These are phyloP conservation scores for Przewalskia tangutica DNA, from an alignment of 257 asterid genomes.

Conservation along the genomic window DNA sequence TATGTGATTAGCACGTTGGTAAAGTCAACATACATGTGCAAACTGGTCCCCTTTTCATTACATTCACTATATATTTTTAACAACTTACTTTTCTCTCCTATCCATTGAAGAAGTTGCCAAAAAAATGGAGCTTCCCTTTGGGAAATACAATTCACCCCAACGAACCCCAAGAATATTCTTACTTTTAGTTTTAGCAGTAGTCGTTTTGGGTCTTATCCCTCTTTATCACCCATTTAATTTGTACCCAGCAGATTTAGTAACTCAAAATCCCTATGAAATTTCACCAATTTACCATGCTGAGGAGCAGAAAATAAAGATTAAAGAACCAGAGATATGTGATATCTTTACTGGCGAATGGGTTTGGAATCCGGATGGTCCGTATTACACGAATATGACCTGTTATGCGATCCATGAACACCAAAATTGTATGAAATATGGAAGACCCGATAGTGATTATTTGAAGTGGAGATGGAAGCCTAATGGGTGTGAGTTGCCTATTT, in stretches of 20 bases:
- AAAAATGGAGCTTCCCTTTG: slow-evolving; percentile 25
- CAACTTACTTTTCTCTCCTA: not conserved
- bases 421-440: slow-evolving; percentile 24
- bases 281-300: not conserved
- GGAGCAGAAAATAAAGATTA: slow-evolving; percentile 4
- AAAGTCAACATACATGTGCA: not conserved
- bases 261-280: not conserved
- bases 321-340: slow-evolving; percentile 20
- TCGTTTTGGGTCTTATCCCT: slow-evolving; percentile 27
- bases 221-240: slow-evolving; percentile 21
- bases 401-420: slow-evolving; percentile 27
- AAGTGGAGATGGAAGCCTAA: slow-evolving; percentile 40
- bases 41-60: not conserved
- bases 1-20: not conserved
- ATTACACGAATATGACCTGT: slow-evolving; percentile 36
- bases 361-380: slow-evolving; percentile 43
- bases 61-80: not conserved
- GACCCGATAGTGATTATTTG: slow-evolving; percentile 23
- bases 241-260: not conserved
- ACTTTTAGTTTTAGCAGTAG: slow-evolving; percentile 15
- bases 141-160: slow-evolving; percentile 7
- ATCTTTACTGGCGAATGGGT: slow-evolving; percentile 51
- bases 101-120: not conserved
- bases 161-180: slow-evolving; percentile 11
- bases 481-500: slow-evolving; percentile 42